phyloP scores from a whole-genome alignment of 495 filamentous ascomycete genomes.

The Tetracladium setigerum region DNA sequence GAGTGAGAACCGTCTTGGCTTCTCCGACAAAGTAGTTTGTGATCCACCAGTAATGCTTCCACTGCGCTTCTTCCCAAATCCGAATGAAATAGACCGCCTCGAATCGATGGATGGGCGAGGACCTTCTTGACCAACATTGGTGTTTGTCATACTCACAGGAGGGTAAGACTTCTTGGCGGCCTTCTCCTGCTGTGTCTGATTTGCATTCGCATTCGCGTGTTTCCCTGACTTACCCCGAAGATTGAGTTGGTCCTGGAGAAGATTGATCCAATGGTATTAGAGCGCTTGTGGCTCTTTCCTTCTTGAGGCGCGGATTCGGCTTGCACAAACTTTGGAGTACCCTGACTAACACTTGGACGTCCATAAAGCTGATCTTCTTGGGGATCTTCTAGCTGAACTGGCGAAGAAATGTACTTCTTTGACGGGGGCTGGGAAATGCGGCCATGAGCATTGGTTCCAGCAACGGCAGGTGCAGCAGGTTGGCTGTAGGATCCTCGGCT shows the following conservation, averaged over 20 bases:
- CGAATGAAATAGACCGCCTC: conserved; percentile 65
- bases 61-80: conserved; percentile 63
- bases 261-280: conserved; percentile 79
- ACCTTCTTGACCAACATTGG: conserved; percentile 41
- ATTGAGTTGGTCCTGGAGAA: conserved; percentile 75
- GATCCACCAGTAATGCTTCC: conserved; percentile 44
- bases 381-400: conserved; percentile 51
- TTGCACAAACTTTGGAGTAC: conserved; percentile 42
- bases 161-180: conserved; percentile 52
- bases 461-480: conserved; percentile 80
- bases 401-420: conserved; percentile 65
- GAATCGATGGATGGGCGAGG: conserved; percentile 74
- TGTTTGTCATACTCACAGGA: conserved; percentile 70
- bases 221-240: conserved; percentile 50
- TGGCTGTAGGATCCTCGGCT: conserved; percentile 84
- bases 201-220: conserved; percentile 17
- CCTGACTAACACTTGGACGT: conserved; percentile 44
- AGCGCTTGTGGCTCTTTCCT: conserved; percentile 75
- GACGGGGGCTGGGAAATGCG: conserved; percentile 74
- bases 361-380: conserved; percentile 36
- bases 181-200: conserved; percentile 23
- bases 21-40: conserved; percentile 42
- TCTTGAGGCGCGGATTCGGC: conserved; percentile 29
- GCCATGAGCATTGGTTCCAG: conserved; percentile 84
- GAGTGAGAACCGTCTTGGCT: conserved; percentile 68